These are phyloP conservation scores for Marasmius oreades DNA, from an alignment of 1,284 basidiomycete genomes.

Conservation along the genomic window DNA sequence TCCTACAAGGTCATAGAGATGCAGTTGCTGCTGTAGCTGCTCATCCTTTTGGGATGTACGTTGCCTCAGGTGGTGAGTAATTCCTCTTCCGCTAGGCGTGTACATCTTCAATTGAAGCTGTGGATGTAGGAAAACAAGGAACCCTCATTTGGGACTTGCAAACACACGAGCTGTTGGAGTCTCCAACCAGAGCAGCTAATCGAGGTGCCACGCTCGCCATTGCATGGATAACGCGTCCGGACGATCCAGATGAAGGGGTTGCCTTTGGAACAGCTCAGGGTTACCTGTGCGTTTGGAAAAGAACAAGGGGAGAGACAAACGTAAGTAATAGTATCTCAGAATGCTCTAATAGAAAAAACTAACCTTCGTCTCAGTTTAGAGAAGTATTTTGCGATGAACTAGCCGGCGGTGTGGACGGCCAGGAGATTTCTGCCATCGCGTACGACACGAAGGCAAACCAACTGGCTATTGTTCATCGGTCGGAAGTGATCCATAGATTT, in stretches of 20 bases:
- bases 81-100: background rate
- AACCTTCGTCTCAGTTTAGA: background rate
- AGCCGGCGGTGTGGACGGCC: conserved; percentile 1
- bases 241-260: conserved; percentile 5
- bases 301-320: background rate
- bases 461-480: conserved; percentile 7
- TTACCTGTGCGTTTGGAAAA: conserved; percentile 7
- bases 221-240: conserved; percentile 5
- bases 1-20: background rate
- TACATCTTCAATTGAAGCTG: background rate
- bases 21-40: conserved; percentile 4
- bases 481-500: conserved; percentile 5
- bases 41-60: background rate
- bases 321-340: conserved; percentile 4
- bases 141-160: conserved; percentile 3
- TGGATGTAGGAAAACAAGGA: conserved; percentile 1
- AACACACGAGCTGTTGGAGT: background rate
- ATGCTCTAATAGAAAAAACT: background rate
- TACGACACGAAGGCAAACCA: conserved; percentile 7
- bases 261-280: conserved; percentile 8
- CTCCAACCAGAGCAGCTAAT: conserved; percentile 3
- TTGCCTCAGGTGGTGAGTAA: conserved; percentile 7
- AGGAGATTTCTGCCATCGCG: conserved; percentile 7
- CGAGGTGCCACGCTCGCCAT: conserved; percentile 7
- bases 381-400: conserved; percentile 7